Evolutionary conservation across 345 rosid genomes (phyloP).

Genomic region (Tarenaya hassleriana): DNA sequence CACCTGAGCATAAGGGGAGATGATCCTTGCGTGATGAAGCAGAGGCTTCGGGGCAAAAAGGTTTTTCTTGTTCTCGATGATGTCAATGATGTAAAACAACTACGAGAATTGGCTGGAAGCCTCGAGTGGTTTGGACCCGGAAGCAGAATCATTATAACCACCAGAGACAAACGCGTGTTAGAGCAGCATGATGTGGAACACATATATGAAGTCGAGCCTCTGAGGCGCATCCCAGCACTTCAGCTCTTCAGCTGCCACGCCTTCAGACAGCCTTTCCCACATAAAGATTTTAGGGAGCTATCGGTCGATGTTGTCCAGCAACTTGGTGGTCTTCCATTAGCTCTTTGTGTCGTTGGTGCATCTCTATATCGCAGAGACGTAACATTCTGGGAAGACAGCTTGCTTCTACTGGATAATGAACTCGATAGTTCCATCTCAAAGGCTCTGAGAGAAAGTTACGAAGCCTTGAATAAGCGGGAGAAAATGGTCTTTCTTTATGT

Average conservation of each 20-base stretch:
- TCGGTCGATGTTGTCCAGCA: constrained; percentile 13
- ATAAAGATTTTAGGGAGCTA: constrained; percentile 5
- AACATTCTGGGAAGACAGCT: constrained; percentile 14
- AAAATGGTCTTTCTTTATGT: constrained; percentile 20
- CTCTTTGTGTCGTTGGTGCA: constrained; percentile 22
- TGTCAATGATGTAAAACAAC: constrained; percentile 19
- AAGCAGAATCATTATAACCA: constrained; percentile 20
- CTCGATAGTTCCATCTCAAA: constrained; percentile 13
- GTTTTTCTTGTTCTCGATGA: constrained; percentile 25
- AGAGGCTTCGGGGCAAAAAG: constrained; percentile 15
- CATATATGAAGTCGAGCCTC: constrained; percentile 19
- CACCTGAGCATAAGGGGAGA: background rate
- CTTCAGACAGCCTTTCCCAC: constrained; percentile 11
- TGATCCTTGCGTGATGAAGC: constrained; percentile 5
- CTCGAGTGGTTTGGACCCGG: constrained; percentile 22
- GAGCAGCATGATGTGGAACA: constrained; percentile 4
- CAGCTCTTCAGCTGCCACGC: constrained; percentile 25
- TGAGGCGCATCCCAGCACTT: constrained; percentile 22
- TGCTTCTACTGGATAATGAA: constrained; percentile 8
- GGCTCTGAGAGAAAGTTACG: constrained; percentile 15
- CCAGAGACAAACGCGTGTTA: constrained; percentile 19
- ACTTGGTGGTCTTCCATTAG: constrained; percentile 34
- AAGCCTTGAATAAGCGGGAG: constrained; percentile 19
- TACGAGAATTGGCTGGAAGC: constrained; percentile 13
- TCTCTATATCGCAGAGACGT: constrained; percentile 16